These are phyloP conservation scores for Moesziomyces parantarcticus DNA, from an alignment of 1,284 basidiomycete genomes.

Conservation along the genomic window DNA sequence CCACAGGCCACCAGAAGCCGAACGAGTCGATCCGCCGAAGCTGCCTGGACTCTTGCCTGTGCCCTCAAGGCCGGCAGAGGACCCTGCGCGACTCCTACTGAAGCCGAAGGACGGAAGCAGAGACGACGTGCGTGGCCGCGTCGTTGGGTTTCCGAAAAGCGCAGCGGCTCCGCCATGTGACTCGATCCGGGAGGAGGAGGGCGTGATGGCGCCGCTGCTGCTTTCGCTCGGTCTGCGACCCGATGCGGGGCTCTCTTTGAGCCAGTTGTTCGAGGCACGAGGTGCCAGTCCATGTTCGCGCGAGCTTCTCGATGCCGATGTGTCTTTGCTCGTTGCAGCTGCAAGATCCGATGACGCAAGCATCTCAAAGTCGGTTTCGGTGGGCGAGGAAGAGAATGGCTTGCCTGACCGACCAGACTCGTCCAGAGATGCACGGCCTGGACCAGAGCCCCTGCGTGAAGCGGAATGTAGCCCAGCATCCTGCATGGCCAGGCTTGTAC, in stretches of 20 bases:
- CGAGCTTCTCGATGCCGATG: not conserved
- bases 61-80: constrained; percentile 37
- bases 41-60: constrained; percentile 33
- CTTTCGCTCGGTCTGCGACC: constrained; percentile 33
- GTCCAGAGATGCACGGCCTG: constrained; percentile 33
- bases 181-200: constrained; percentile 48
- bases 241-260: constrained; percentile 9
- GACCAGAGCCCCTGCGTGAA: constrained; percentile 4
- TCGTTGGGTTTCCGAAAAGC: constrained; percentile 46
- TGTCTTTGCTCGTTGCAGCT: constrained; percentile 10
- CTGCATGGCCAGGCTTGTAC: constrained; percentile 1
- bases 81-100: constrained; percentile 34
- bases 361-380: constrained; percentile 19
- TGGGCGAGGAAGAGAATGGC: constrained; percentile 17
- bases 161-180: constrained; percentile 52
- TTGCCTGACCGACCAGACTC: constrained; percentile 14
- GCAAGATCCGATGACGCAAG: constrained; percentile 10
- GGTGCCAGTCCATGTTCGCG: not conserved
- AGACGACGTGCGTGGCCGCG: constrained; percentile 54
- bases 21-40: constrained; percentile 22
- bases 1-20: constrained; percentile 19
- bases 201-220: constrained; percentile 23
- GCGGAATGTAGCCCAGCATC: not conserved
- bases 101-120: constrained; percentile 52
- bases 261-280: constrained; percentile 10